Evolutionary conservation across 306 rosid genomes (phyloP).

Genomic region (Cucumis sativus): DNA sequence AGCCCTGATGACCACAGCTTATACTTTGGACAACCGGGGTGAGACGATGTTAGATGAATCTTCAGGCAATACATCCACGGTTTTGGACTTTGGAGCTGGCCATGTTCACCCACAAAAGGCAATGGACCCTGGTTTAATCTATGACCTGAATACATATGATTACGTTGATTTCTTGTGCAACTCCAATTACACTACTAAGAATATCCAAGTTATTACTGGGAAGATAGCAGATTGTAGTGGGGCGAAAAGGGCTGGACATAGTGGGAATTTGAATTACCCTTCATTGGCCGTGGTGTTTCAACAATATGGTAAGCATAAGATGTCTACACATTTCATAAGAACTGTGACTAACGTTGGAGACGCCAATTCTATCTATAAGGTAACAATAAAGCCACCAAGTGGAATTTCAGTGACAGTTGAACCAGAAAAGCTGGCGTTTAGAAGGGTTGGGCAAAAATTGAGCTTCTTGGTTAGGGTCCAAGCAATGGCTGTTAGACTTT

Average conservation of each 20-base stretch:
- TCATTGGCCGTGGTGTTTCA: conserved; percentile 63
- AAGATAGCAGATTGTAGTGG: conserved; percentile 54
- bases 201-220: conserved; percentile 50
- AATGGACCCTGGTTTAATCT: conserved; percentile 71
- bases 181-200: conserved; percentile 58
- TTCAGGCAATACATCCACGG: conserved; percentile 61
- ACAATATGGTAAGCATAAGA: conserved; percentile 63
- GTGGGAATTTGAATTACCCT: conserved; percentile 76
- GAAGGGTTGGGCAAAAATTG: conserved; percentile 66
- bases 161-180: conserved; percentile 81
- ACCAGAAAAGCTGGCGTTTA: conserved; percentile 56
- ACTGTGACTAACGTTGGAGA: conserved; percentile 80
- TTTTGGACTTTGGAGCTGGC: conserved; percentile 68
- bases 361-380: conserved; percentile 51
- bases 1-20: conserved; percentile 82
- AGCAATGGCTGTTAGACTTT: conserved; percentile 45
- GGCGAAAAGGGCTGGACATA: conserved; percentile 64
- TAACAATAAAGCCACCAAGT: conserved; percentile 32
- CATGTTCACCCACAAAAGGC: conserved; percentile 86
- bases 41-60: conserved; percentile 65
- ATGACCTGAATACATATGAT: conserved; percentile 40
- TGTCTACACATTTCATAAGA: conserved; percentile 76
- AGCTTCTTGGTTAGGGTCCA: conserved; percentile 77
- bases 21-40: conserved; percentile 52
- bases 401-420: conserved; percentile 51